These are phyloP conservation scores for Penicillium freii DNA, from an alignment of 2,329 filamentous ascomycete genomes.

Conservation along the genomic window DNA sequence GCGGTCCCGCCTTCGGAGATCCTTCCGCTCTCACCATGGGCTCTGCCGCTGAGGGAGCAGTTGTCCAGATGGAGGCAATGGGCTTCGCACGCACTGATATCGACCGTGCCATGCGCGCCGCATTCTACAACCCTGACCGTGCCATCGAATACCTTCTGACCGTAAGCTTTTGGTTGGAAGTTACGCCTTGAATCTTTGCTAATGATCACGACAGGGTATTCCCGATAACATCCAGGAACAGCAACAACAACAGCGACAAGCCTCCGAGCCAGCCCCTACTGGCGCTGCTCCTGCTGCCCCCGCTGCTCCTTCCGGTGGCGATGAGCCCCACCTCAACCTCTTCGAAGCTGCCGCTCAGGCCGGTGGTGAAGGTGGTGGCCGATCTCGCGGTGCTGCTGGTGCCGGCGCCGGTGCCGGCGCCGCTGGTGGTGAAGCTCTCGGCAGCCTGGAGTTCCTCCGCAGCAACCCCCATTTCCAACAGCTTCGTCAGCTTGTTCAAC, in stretches of 20 bases:
- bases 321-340: conserved; percentile 70
- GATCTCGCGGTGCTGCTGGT: conserved; percentile 29
- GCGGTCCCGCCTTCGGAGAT: conserved; percentile 58
- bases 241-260: conserved; percentile 62
- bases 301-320: conserved; percentile 42
- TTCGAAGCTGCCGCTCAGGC: conserved; percentile 90
- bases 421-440: conserved; percentile 58
- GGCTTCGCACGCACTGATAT: conserved; percentile 87
- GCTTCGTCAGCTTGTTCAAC: conserved; percentile 92
- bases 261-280: conserved; percentile 45
- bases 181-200: neutral
- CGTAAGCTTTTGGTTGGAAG: conserved; percentile 53
- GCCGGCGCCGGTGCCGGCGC: conserved; percentile 43
- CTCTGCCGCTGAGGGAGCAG: conserved; percentile 73
- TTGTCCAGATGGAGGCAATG: conserved; percentile 96
- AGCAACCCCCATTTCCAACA: conserved; percentile 98
- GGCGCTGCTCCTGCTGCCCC: conserved; percentile 32
- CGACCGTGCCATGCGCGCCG: conserved; percentile 90
- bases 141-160: conserved; percentile 93
- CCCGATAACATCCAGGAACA: conserved; percentile 78
- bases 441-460: conserved; percentile 87
- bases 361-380: conserved; percentile 44
- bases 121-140: conserved; percentile 94
- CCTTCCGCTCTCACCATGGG: conserved; percentile 85
- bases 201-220: conserved; percentile 65